Evolutionary conservation across 768 basidiomycete species (phyloP), one percentile per base, ranked within the genome.

Genomic region (Leucocoprinus birnbaumii): DNA sequence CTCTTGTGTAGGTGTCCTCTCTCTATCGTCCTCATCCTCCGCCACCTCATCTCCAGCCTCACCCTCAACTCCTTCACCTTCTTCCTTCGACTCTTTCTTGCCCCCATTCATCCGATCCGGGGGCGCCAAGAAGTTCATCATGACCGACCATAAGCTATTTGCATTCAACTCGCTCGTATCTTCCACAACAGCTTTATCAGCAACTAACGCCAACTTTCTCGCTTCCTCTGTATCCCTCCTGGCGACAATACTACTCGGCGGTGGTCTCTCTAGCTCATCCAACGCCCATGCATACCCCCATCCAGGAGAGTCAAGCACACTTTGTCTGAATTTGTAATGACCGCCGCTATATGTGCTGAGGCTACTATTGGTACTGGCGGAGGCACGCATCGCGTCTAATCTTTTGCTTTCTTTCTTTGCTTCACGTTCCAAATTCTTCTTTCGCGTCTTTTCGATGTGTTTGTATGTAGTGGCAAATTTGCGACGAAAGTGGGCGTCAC

Each of bases 241-340:
- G n/a, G 90, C 85, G 27, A 91, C 90, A 61, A 98, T 92, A 51
- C 93, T 94, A 62, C 88, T 91, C 2, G 95, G 90, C 3, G 96
- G 96, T 2, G 96, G 96, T 18, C 78, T 75, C 70, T 97, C 94
- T 48, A 82, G 73, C 14, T 76, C 83, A 58, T 91, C 87, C 54
- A 93, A 68, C 5, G 87, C 92, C 94, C 90, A 98, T 18, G 86
- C 84, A 86, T 91, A 94, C 25, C 77, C 80, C 86, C 86, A 89
- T 58, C 78, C 83, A 25, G 79, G 75, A 5, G 73, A 75, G 40
- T 73, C 72, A 51, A 69, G 65, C 38, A 77, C 62, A 43, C 66
- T 71, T 40, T 72, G 72, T 56, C 78, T 53, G 68, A 40, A 31
- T 56, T 54, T 61, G 34, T 8, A 3, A 16, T 42, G 43, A 22